Percentiles rank a stretch among this genome's conserved stretches.
These are phyloP conservation scores for Xylariales sp. DNA, from an alignment of 2,329 filamentous ascomycete genomes.

Conservation along the genomic window DNA sequence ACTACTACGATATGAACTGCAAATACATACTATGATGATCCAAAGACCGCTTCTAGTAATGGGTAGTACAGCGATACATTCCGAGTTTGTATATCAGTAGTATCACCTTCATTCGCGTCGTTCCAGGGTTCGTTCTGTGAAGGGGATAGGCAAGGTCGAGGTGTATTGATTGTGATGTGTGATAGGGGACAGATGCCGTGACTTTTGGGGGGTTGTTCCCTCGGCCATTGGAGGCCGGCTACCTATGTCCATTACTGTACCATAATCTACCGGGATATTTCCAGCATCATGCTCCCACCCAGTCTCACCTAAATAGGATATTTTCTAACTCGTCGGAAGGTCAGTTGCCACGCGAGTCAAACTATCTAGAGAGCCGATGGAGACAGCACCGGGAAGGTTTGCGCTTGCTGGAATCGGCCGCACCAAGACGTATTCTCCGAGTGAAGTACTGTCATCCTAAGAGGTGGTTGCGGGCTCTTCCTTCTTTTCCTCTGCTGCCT, in stretches of 20 bases:
- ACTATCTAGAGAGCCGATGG: slow-evolving; percentile 23
- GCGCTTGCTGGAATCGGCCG: slow-evolving; percentile 14
- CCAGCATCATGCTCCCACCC: slow-evolving; percentile 31
- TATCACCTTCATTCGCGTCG: slow-evolving; percentile 31
- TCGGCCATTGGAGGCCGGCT: slow-evolving; percentile 39
- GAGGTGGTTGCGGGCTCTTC: slow-evolving; percentile 42
- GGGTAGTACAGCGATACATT: slow-evolving; percentile 17
- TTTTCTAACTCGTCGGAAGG: slow-evolving; percentile 27
- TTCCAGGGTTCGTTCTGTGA: slow-evolving; percentile 25
- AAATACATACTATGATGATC: slow-evolving; percentile 8
- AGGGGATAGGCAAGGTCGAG: slow-evolving; percentile 36
- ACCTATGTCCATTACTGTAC: slow-evolving; percentile 40
- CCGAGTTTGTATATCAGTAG: slow-evolving; percentile 23
- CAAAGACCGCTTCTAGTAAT: slow-evolving; percentile 11
- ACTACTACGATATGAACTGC: background rate
- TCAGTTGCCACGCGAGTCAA: slow-evolving; percentile 15
- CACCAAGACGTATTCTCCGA: slow-evolving; percentile 17
- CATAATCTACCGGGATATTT: slow-evolving; percentile 41
- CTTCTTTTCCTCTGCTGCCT: slow-evolving; percentile 46
- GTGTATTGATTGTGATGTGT: slow-evolving; percentile 47
- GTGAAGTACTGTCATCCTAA: slow-evolving; percentile 17
- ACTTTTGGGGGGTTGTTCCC: slow-evolving; percentile 41
- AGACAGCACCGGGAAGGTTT: slow-evolving; percentile 14
- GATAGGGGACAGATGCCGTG: slow-evolving; percentile 46
- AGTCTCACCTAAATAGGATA: slow-evolving; percentile 34